Conservation (phyloP, 225 moss, liverwort and hornwort species). For the Thuidium tamariscinum region DNA sequence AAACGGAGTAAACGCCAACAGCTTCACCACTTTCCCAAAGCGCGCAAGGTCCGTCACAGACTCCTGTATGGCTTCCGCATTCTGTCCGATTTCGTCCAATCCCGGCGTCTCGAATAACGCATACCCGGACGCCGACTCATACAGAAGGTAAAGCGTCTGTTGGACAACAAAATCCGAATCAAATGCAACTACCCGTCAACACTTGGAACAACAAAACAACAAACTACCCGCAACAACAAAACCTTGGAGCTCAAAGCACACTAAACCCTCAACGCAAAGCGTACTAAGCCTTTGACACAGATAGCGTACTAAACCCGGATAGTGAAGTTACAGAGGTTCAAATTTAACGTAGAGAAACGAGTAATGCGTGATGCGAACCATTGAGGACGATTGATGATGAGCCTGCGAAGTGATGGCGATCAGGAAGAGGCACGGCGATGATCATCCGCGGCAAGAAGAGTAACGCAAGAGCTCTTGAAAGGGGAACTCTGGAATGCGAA, state of each 20-base stretch:
- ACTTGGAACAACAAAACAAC: not conserved
- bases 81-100: conserved; percentile 88
- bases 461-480: not conserved
- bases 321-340: not conserved
- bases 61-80: conserved; percentile 77
- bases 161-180: not conserved
- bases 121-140: conserved; percentile 94
- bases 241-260: not conserved
- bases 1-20: conserved; percentile 76
- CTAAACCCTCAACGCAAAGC: not conserved
- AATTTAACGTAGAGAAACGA: not conserved
- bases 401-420: not conserved
- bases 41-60: conserved; percentile 74
- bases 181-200: not conserved
- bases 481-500: not conserved
- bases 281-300: not conserved
- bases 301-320: too few relatives aligned
- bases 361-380: not conserved
- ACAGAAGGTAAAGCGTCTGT: conserved; percentile 59
- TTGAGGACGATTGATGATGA: not conserved
- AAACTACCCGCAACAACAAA: not conserved
- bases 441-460: not conserved
- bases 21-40: conserved; percentile 76
- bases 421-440: not conserved
- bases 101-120: conserved; percentile 72